Percentiles rank a stretch among this genome's conserved stretches.
phyloP scores from a whole-genome alignment of 768 basidiomycete genomes.

The Auricularia heimuer region DNA sequence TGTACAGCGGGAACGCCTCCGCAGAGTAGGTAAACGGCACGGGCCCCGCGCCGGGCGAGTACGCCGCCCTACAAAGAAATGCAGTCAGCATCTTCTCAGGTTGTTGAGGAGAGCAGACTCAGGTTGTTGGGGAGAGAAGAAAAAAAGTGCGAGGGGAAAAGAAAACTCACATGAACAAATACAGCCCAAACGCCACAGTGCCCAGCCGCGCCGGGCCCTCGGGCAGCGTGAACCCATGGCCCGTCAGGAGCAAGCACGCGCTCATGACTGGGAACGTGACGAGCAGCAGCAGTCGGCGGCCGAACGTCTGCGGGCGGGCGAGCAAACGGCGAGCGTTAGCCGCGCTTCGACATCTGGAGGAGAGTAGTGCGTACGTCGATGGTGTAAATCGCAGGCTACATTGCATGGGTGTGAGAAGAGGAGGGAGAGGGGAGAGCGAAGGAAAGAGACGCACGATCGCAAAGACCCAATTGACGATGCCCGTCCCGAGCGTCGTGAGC shows the following conservation, averaged over 20 bases:
- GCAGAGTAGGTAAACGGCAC: conserved; percentile 89
- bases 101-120: too few relatives aligned
- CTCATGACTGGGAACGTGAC: conserved; percentile 48
- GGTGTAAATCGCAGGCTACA: conserved; percentile 3
- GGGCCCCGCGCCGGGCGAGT: conserved; percentile 62
- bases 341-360: too few relatives aligned
- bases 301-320: conserved; percentile 35
- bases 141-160: conserved; percentile 16
- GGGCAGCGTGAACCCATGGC: conserved; percentile 30
- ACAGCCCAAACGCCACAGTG: neutral
- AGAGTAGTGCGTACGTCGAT: conserved; percentile 13
- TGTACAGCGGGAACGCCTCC: conserved; percentile 80
- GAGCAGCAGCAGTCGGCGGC: conserved; percentile 46
- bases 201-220: neutral
- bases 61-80: conserved; percentile 14
- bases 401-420: neutral
- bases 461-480: conserved; percentile 7
- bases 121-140: too few relatives aligned
- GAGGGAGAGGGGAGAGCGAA: too few relatives aligned
- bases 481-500: conserved; percentile 40
- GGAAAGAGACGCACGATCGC: neutral
- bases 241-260: conserved; percentile 38
- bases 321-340: too few relatives aligned
- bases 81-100: too few relatives aligned
- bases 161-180: neutral